Evolutionary conservation across 176 grass and related monocot species (phyloP), one percentile per base, ranked within the genome.

Genomic region (Carex myosuroides): DNA sequence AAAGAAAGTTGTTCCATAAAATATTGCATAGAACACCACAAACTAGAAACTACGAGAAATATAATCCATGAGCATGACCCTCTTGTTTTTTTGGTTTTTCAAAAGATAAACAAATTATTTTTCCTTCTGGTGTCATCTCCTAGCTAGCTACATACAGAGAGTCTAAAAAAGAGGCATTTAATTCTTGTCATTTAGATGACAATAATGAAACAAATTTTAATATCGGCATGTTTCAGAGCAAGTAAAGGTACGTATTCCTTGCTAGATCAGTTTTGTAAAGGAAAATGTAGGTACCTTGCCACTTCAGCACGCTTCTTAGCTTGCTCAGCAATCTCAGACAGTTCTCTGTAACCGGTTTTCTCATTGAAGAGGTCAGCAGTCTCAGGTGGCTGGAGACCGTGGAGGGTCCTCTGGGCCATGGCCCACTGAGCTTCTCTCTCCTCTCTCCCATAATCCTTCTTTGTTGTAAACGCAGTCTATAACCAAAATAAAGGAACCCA

Each of bases 341-440:
- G 87, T 82, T 99, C 97, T 10, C 93, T 70, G 87, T 94, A 96
- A 86, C 88, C 61, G 85, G 80, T 84, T 75, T 86, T 90, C 8
- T 95, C 93, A 70, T 53, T 52, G 39, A 90, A 87, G 10, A 85
- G 14, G 55, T 57, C 86, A 2, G 41, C 42, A 0, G 68, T 44
- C 12, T 93, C 89, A 0, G 90, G 62, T 5, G 91, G 86, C 50
- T 90, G 87, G 46, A 99, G 93, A 70, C 97, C 97, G 78, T 94
- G 97, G 21, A 91, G 87, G 20, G 97, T 99, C 22, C 97, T 88
- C 87, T 99, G 93, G 54, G 97, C 93, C 79, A 74, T 93, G 12
- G 97, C 97, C 97, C 97, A 99, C 87, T 96, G 90, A 35, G 93
- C 87, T 81, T 95, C 93, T 65, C 97, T 89, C 81, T 99, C 91